Percentiles rank a stretch among this genome's conserved stretches.
Conservation (phyloP, 371 early-diverging fungal genomes). For the Lichtheimia ornata region DNA sequence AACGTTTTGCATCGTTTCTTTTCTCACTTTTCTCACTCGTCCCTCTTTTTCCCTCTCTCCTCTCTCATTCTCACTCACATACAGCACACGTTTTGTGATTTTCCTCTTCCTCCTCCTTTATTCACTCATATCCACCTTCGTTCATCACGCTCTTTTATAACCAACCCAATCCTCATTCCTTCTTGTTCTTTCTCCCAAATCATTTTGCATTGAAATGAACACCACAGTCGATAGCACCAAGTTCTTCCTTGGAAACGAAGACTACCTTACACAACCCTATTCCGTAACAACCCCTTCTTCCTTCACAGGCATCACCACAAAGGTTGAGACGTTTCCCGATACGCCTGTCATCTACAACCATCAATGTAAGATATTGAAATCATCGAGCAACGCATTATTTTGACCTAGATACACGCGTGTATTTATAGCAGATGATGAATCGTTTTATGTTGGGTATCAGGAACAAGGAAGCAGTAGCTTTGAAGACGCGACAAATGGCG, state of each 20-base stretch:
- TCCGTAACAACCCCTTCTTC: background rate
- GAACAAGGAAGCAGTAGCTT: constrained; percentile 1
- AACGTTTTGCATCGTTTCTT: too few species aligned
- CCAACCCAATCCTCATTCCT: background rate
- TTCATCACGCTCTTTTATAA: background rate
- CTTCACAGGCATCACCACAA: constrained; percentile 7
- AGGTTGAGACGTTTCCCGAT: constrained; percentile 9
- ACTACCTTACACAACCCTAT: constrained; percentile 11
- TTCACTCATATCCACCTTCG: background rate
- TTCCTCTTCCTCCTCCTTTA: too few species aligned
- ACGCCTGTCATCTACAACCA: constrained; percentile 8
- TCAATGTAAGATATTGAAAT: background rate
- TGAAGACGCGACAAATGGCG: background rate
- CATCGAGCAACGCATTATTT: background rate
- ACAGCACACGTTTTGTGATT: too few species aligned
- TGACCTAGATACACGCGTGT: background rate
- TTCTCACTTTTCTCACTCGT: too few species aligned
- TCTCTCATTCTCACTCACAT: too few species aligned
- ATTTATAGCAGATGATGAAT: background rate
- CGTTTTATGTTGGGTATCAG: background rate
- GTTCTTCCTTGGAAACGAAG: constrained; percentile 11
- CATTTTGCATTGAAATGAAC: background rate
- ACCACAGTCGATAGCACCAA: constrained; percentile 11
- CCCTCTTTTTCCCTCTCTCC: too few species aligned
- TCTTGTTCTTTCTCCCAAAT: background rate